phyloP scores from a whole-genome alignment of 2,329 filamentous ascomycete species.

The Talaromyces marneffei region DNA sequence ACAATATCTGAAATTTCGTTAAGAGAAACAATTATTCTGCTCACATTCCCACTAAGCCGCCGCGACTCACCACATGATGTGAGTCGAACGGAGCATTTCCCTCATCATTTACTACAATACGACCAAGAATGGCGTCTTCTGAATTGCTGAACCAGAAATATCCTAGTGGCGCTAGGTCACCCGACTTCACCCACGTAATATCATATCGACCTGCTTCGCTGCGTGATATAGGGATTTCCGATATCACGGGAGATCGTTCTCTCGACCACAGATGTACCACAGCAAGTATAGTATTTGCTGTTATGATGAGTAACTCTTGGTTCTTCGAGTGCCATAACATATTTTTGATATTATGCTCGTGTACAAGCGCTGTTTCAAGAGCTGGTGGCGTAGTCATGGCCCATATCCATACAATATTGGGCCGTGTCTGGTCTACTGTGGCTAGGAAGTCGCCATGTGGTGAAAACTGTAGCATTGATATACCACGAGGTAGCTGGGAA shows the following conservation, averaged over 20 bases:
- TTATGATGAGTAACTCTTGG: slow-evolving; percentile 35
- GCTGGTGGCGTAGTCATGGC: slow-evolving; percentile 25
- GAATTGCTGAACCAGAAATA: slow-evolving; percentile 33
- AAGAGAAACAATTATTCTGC: background rate
- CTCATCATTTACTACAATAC: slow-evolving; percentile 23
- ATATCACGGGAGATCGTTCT: slow-evolving; percentile 25
- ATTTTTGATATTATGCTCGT: slow-evolving; percentile 38
- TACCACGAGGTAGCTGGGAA: slow-evolving; percentile 28
- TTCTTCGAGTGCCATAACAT: slow-evolving; percentile 36
- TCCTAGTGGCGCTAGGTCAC: slow-evolving; percentile 19
- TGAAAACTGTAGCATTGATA: slow-evolving; percentile 38
- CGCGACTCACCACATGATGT: slow-evolving; percentile 25
- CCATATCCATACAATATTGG: slow-evolving; percentile 45
- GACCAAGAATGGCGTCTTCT: slow-evolving; percentile 31
- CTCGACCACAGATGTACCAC: slow-evolving; percentile 32
- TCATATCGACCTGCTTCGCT: slow-evolving; percentile 34
- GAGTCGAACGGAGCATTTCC: slow-evolving; percentile 23
- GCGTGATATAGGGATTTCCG: slow-evolving; percentile 26
- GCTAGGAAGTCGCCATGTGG: slow-evolving; percentile 32
- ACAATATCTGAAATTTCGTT: background rate
- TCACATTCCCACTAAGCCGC: background rate
- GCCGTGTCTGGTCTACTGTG: slow-evolving; percentile 35
- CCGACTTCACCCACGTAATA: slow-evolving; percentile 25
- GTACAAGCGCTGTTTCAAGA: slow-evolving; percentile 35
- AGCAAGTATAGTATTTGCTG: slow-evolving; percentile 28